Conservation (phyloP, 2,329 filamentous ascomycete species). For the Pseudocercospora fijiensis region DNA sequence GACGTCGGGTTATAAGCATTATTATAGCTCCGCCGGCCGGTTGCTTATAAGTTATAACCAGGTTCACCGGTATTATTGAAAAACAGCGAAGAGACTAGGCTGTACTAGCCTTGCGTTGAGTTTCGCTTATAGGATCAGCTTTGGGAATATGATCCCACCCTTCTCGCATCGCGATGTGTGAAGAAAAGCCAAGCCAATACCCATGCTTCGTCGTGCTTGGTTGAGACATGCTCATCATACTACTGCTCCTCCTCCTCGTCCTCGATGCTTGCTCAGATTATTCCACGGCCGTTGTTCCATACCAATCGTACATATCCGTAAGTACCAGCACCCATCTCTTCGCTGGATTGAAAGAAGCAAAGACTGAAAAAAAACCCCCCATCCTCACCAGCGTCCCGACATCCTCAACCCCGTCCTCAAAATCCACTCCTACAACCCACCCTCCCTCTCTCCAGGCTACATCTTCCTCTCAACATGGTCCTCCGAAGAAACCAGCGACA, state of each 20-base stretch:
- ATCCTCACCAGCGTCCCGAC: constrained; percentile 20
- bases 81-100: no score
- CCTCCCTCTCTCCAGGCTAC: constrained; percentile 22
- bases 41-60: no score
- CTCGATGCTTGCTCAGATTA: background rate
- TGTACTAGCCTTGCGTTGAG: no score
- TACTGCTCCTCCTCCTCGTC: background rate
- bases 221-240: background rate
- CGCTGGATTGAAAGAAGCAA: no score
- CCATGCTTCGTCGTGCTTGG: background rate
- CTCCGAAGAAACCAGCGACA: background rate
- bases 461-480: constrained; percentile 3
- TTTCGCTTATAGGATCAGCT: no score
- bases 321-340: background rate
- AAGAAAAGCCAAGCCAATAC: background rate
- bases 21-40: no score
- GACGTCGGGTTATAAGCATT: no score
- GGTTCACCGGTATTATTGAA: no score
- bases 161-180: background rate
- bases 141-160: no score
- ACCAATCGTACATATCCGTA: background rate
- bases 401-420: constrained; percentile 23
- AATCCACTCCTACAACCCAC: constrained; percentile 15
- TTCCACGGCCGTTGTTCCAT: background rate
- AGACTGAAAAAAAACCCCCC: background rate